Evolutionary conservation across 2,329 filamentous ascomycete genomes (phyloP), one percentile per base, ranked within the genome.

Genomic region (Aureobasidium sp.): DNA sequence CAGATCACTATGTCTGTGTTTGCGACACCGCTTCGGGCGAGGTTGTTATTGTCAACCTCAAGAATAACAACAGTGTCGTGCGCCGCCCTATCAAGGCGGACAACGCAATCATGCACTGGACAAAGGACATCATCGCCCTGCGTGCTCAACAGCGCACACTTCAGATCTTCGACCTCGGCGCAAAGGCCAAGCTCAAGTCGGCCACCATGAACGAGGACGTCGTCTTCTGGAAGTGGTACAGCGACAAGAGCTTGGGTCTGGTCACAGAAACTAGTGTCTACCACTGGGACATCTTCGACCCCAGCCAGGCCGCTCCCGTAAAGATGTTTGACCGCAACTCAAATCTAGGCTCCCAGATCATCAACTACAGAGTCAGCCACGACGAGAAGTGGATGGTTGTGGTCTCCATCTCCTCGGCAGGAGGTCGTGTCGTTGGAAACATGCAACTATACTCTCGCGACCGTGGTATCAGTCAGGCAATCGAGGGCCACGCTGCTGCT

Each of bases 61-160:
- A 97, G 79, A 95, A 97, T 79, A 87, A 87, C 79, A 97, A 96
- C 85, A 93, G 94, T 81, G 86, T 97, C 75, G 94, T 91, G 70
- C 88, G 90, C 71, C 86, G 93, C 74, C 91, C 93, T 53, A 99
- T 99, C 81, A 97, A 96, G 82, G 94, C 94, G 72, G 94, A 99
- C 79, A 97, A 92, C 85, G 94, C 95, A 70, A 96, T 99, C 75
- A 97, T 99, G 94, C 94, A 99, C 84, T 96, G 91, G 90, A 88
- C 84, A 70, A 90, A 88, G 75, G 91, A 96, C 76, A 90, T 99
- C 75, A 97, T 99, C 72, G 94, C 95, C 66, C 84, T 99, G 68
- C 96, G 96, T 79, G 93, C 94, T 53, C 91, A 97, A 76, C 89
- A 88, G 66, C 85, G 91, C 73, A 99, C 94, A 68, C 84, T 99